phyloP scores from a whole-genome alignment of 2,329 filamentous ascomycete species.

The Talaromyces albobiverticillius region DNA sequence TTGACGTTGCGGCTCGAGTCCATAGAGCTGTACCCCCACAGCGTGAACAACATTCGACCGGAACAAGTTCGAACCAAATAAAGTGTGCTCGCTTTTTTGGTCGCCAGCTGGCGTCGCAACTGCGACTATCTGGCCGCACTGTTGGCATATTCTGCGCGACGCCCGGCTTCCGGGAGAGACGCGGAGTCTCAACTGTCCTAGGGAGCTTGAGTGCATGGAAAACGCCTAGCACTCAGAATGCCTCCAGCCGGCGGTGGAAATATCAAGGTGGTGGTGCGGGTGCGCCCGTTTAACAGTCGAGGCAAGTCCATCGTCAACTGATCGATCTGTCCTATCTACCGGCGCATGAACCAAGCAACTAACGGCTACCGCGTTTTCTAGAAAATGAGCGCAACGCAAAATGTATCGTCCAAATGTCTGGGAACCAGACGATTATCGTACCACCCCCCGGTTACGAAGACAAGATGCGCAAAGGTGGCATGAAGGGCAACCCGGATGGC shows the following conservation, averaged over 20 bases:
- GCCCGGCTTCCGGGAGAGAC: constrained; percentile 8
- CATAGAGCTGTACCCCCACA: too few relatives aligned
- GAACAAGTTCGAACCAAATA: too few relatives aligned
- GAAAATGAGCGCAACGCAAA: constrained; percentile 87
- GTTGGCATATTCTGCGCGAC: constrained; percentile 12
- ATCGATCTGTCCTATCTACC: too few relatives aligned
- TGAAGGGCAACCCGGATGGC: constrained; percentile 65
- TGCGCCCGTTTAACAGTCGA: constrained; percentile 92
- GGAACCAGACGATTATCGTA: constrained; percentile 79
- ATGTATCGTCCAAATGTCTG: constrained; percentile 98
- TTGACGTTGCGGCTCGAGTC: not conserved
- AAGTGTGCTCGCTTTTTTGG: too few relatives aligned
- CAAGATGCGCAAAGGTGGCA: constrained; percentile 48
- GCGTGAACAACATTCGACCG: not conserved
- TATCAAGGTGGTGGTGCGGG: constrained; percentile 99
- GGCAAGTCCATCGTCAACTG: constrained; percentile 51
- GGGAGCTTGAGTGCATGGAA: constrained; percentile 32
- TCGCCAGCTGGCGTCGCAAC: constrained; percentile 30
- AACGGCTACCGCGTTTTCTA: constrained; percentile 37
- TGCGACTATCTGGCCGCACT: constrained; percentile 34
- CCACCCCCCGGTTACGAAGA: constrained; percentile 64
- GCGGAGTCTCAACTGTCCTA: not conserved
- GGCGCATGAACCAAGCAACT: too few relatives aligned
- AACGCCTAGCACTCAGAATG: constrained; percentile 49
- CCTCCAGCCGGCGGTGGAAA: constrained; percentile 79